Base-by-base conservation (phyloP, 176 grass and related monocot genomes). In the Ampelocalamus luodianensis region DNA sequence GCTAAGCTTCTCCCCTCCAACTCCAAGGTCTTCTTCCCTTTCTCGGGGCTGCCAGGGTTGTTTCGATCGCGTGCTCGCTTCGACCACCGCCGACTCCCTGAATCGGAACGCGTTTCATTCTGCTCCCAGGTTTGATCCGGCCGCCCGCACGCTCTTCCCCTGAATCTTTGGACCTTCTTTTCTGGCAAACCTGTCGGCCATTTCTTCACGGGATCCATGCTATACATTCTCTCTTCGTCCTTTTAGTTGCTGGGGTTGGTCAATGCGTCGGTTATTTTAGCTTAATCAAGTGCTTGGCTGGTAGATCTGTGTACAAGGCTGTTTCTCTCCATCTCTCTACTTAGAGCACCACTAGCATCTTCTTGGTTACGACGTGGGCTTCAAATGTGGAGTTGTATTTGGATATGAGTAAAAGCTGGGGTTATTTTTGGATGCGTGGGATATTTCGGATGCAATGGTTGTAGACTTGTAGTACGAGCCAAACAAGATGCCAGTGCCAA, bases 271-370 rank as follows among this genome's bases (percentile, higher is more conserved):
- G 61, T 5, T 64, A 26, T 15, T 14, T 64, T 29, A 64, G 5
- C 26, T 32, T 64, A 27, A 26, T 24, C 1, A 66, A 16, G 69
- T 1, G 11, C 5, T 49, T 36, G 2, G 50, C 39, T 44, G 8
- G 24, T 63, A 76, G 81, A 83, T 83, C 81, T 83, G 68, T 49
- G 54, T 72, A 11, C 38, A 14, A 1, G 44, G 16, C 45, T 53
- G 12, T 42, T 1, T 5, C 61, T 64, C 61, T 43, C 17, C 0
- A 1, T 13, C 10, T 69, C 6, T 43, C 67, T 43, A 10, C 23
- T 5, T 69, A 11, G 10, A 69, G 36, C 38, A 23, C 38, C 37
- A 43, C 36, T 68, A 40, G 36, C 16, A n/a, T 43, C 38, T 55
- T 55, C 48, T 55, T 55, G 7, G 12, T 32, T 70, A 6, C 44